These are phyloP conservation scores for Dioscorea dumetorum DNA, from an alignment of 106 monocot species.

Conservation along the genomic window DNA sequence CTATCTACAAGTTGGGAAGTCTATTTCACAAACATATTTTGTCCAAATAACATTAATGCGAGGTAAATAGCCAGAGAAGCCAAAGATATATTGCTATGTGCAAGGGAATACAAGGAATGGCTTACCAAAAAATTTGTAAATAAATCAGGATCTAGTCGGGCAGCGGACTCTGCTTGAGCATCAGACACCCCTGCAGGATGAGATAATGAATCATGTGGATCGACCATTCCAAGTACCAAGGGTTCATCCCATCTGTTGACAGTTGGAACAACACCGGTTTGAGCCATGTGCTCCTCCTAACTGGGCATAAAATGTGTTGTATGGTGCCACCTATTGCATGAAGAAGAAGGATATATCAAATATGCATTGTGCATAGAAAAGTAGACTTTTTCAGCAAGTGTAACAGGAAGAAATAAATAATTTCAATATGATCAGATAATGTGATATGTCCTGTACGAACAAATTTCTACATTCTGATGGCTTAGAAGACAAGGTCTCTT, in stretches of 20 bases:
- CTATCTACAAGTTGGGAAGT: too few relatives aligned
- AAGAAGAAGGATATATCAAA: not conserved
- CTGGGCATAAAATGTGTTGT: constrained; percentile 79
- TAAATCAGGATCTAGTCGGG: constrained; percentile 77
- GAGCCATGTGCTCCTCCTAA: constrained; percentile 69
- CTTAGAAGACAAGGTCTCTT: too few relatives aligned
- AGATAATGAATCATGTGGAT: constrained; percentile 92
- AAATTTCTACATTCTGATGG: too few relatives aligned
- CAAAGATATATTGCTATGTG: too few relatives aligned
- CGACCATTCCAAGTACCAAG: constrained; percentile 78
- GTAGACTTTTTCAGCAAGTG: too few relatives aligned
- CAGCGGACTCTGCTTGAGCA: constrained; percentile 80
- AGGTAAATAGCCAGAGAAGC: not conserved
- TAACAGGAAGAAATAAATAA: too few relatives aligned
- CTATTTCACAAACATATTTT: too few relatives aligned
- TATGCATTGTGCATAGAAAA: too few relatives aligned
- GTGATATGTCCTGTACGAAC: too few relatives aligned
- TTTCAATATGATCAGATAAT: too few relatives aligned
- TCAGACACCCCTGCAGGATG: constrained; percentile 97
- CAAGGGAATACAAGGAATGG: too few relatives aligned
- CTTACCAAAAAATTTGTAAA: constrained; percentile 86
- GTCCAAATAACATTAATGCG: too few relatives aligned
- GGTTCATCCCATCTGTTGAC: constrained; percentile 91
- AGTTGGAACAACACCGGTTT: constrained; percentile 51
- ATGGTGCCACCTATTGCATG: constrained; percentile 73